A percentile compares a stretch with the other conserved stretches of the same genome.
phyloP scores from a whole-genome alignment of 176 grass and related monocot genomes.

The Hsuehochloa calcarea region DNA sequence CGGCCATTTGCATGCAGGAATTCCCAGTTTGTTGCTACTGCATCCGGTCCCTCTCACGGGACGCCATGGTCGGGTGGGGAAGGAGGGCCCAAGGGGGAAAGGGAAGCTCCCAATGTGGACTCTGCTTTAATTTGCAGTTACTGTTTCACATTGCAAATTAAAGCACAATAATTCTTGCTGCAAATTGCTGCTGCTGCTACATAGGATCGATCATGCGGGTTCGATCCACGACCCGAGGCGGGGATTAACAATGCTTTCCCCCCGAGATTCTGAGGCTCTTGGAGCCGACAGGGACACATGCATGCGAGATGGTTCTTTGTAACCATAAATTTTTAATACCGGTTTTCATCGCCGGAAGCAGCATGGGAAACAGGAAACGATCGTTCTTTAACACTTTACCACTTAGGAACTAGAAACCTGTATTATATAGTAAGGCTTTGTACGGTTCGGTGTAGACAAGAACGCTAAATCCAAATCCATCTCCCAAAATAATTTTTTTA shows the following conservation, averaged over 20 bases:
- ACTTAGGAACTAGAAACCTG: no score
- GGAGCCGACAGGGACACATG: slow-evolving; percentile 33
- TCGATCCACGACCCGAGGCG: background rate
- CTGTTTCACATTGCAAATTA: background rate
- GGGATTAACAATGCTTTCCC: background rate
- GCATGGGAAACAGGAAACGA: background rate
- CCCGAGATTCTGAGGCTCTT: background rate
- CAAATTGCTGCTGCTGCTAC: background rate
- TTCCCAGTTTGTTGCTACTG: slow-evolving; percentile 27
- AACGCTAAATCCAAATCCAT: background rate
- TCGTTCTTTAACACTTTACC: background rate
- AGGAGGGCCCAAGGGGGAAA: background rate
- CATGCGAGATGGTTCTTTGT: background rate
- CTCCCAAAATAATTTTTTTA: background rate
- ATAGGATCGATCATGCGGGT: background rate
- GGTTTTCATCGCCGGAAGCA: background rate
- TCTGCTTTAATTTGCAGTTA: background rate
- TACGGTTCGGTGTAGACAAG: background rate
- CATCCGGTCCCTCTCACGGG: slow-evolving; percentile 45
- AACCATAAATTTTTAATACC: background rate
- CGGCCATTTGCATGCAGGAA: background rate
- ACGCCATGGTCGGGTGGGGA: slow-evolving; percentile 42
- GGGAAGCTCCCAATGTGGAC: background rate
- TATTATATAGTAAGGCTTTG: background rate
- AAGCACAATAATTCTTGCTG: background rate